A percentile compares a stretch with the other conserved stretches of the same genome.
These are phyloP conservation scores for Thozetella sp. DNA, from an alignment of 495 filamentous ascomycete genomes.

Conservation along the genomic window DNA sequence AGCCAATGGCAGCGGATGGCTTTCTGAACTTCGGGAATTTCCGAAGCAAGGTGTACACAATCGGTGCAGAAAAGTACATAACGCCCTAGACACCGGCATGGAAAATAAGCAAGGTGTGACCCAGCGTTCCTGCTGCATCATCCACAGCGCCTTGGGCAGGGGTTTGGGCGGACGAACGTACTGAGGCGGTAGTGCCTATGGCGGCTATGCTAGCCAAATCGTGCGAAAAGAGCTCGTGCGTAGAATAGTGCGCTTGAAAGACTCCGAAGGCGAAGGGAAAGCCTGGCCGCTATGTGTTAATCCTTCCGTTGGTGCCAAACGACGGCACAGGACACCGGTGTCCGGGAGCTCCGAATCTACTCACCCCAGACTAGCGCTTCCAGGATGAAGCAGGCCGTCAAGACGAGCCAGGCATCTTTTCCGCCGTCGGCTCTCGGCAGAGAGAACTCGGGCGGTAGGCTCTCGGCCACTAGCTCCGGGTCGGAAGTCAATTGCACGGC, in stretches of 20 bases:
- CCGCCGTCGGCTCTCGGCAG: constrained; percentile 57
- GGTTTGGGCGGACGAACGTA: not conserved
- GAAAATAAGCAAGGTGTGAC: no score
- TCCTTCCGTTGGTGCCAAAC: not conserved
- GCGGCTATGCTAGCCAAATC: constrained; percentile 20
- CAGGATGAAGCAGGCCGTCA: constrained; percentile 55
- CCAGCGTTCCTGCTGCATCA: no score
- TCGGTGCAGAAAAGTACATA: constrained; percentile 46
- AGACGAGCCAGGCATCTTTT: constrained; percentile 59
- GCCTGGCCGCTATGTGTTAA: constrained; percentile 28
- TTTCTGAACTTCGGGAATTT: constrained; percentile 14
- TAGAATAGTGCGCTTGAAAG: constrained; percentile 60
- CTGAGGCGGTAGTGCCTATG: constrained; percentile 18
- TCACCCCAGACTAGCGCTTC: constrained; percentile 62
- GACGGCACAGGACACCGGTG: not conserved
- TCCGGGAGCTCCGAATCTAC: constrained; percentile 4
- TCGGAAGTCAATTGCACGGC: not conserved
- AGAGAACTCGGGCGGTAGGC: constrained; percentile 24
- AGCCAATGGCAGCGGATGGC: constrained; percentile 25
- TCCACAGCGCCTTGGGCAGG: no score
- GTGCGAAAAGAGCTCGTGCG: constrained; percentile 44
- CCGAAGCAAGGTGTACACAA: constrained; percentile 17
- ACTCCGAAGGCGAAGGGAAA: constrained; percentile 63
- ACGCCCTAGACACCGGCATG: no score
- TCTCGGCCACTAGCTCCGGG: not conserved